These are phyloP conservation scores for Venturia aucupariae DNA, from an alignment of 2,329 filamentous ascomycete genomes.

Conservation along the genomic window DNA sequence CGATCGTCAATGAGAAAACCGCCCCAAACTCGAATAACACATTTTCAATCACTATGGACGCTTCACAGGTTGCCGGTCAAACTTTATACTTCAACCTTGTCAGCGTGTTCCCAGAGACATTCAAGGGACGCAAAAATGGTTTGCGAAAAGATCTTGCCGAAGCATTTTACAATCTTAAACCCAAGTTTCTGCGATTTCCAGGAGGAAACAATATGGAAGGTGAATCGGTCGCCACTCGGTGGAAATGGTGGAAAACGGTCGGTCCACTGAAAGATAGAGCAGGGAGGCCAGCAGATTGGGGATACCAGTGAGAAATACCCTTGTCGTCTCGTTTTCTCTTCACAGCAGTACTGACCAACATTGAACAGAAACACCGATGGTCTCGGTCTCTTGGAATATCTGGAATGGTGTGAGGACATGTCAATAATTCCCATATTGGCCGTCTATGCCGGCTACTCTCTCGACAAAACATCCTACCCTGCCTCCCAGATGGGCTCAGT, in stretches of 20 bases:
- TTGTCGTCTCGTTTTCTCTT: not conserved
- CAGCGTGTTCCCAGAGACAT: slow-evolving; percentile 46
- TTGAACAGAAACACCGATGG: slow-evolving; percentile 29
- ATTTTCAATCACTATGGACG: slow-evolving; percentile 42
- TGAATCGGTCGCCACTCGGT: slow-evolving; percentile 26
- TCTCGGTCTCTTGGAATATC: slow-evolving; percentile 39
- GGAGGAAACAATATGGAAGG: slow-evolving; percentile 45
- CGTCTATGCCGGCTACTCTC: slow-evolving; percentile 36
- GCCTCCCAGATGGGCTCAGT: slow-evolving; percentile 28
- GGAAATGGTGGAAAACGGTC: slow-evolving; percentile 45
- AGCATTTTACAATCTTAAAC: slow-evolving; percentile 33
- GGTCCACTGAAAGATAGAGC: slow-evolving; percentile 40
- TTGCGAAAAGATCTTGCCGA: slow-evolving; percentile 42
- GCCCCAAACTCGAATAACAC: slow-evolving; percentile 43
- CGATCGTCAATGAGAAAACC: slow-evolving; percentile 34
- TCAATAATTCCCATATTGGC: slow-evolving; percentile 34
- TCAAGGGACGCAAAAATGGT: slow-evolving; percentile 43
- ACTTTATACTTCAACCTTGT: slow-evolving; percentile 44
- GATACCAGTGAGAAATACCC: slow-evolving; percentile 24
- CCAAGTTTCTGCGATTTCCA: slow-evolving; percentile 42
- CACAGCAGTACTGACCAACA: not conserved
- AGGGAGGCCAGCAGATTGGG: slow-evolving; percentile 37
- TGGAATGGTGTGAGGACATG: slow-evolving; percentile 40
- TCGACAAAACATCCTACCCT: slow-evolving; percentile 30
- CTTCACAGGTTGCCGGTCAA: slow-evolving; percentile 29